Conservation (phyloP, 108 stramenopile genomes). For the Nitzschia sp. region DNA sequence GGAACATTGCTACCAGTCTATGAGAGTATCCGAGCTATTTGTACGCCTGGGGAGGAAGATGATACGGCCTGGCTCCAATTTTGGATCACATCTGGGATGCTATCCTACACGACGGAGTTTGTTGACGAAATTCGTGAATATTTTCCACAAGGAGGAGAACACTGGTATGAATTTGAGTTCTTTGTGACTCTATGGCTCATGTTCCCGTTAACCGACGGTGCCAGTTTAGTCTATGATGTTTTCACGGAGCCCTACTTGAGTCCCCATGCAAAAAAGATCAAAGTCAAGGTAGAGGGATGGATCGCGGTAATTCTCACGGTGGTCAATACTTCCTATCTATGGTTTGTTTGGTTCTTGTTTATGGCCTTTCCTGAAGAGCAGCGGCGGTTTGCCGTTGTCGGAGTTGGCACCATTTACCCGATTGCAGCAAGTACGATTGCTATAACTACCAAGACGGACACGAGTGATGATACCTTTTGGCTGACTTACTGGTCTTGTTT, state of each 20-base stretch:
- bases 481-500: constrained; percentile 58
- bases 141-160: constrained; percentile 36
- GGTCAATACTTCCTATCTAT: constrained; percentile 37
- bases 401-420: constrained; percentile 52
- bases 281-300: constrained; percentile 34
- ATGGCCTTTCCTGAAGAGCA: constrained; percentile 45
- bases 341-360: constrained; percentile 49
- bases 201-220: constrained; percentile 55
- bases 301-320: constrained; percentile 20
- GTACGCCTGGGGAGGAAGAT: constrained; percentile 43
- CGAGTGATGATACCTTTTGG: constrained; percentile 45
- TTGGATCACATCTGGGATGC: constrained; percentile 34
- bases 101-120: constrained; percentile 44
- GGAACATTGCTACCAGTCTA: constrained; percentile 42
- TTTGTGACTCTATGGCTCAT: constrained; percentile 51
- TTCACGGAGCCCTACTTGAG: constrained; percentile 41
- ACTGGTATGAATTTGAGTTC: constrained; percentile 64
- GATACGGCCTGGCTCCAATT: constrained; percentile 45
- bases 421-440: constrained; percentile 42
- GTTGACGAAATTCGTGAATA: constrained; percentile 35
- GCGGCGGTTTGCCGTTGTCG: constrained; percentile 38
- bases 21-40: constrained; percentile 33
- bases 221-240: constrained; percentile 39
- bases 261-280: constrained; percentile 27
- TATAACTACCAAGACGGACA: constrained; percentile 33